These are phyloP conservation scores for Pseudozyma tsukubaensis DNA, from an alignment of 1,284 basidiomycete genomes.

Conservation along the genomic window DNA sequence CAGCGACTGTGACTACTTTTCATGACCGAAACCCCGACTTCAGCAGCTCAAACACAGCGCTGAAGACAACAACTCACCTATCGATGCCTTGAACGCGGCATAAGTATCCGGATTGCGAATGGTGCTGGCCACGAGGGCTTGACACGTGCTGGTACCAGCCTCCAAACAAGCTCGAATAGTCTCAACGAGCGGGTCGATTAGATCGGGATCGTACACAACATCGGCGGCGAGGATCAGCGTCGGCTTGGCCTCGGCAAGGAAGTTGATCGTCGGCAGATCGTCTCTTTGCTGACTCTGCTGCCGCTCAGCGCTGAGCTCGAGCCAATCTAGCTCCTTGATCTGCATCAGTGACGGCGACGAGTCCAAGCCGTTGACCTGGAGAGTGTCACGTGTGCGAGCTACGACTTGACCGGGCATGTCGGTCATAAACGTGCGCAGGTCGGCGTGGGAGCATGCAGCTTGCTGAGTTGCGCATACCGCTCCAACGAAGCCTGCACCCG, in stretches of 20 bases:
- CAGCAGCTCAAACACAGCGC: background rate
- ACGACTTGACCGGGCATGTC: conserved; percentile 50
- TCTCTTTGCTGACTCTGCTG: conserved; percentile 42
- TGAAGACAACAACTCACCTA: conserved; percentile 20
- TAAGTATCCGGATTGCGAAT: conserved; percentile 47
- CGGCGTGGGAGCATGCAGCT: background rate
- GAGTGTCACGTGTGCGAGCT: conserved; percentile 28
- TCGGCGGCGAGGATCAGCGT: conserved; percentile 51
- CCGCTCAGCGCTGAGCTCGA: conserved; percentile 40
- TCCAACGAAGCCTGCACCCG: conserved; percentile 52
- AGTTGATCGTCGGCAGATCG: conserved; percentile 37
- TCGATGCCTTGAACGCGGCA: conserved; percentile 27
- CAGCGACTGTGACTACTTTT: background rate
- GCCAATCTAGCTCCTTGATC: conserved; percentile 45
- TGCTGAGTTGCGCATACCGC: conserved; percentile 36
- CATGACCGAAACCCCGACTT: too few relatives aligned
- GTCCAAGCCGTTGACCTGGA: conserved; percentile 30
- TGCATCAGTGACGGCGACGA: conserved; percentile 6
- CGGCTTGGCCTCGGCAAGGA: conserved; percentile 36
- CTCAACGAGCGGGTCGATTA: conserved; percentile 41
- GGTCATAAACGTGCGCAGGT: conserved; percentile 33
- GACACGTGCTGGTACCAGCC: conserved; percentile 21
- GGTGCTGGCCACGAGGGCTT: conserved; percentile 47
- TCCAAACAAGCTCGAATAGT: conserved; percentile 37
- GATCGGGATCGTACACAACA: conserved; percentile 52